phyloP scores from a whole-genome alignment of 306 rosid species.

The Inga leiocalycina region DNA sequence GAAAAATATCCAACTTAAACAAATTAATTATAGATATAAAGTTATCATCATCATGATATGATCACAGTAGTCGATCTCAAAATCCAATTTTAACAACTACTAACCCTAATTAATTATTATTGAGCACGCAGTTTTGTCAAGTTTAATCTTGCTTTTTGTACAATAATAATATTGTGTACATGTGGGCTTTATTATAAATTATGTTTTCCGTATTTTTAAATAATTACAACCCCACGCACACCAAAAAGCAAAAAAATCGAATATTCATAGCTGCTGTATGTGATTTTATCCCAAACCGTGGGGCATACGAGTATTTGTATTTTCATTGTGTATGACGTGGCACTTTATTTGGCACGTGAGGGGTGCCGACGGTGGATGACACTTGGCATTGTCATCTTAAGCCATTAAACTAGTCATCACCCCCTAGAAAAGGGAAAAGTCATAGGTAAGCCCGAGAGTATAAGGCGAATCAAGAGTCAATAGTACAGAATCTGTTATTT shows the following conservation, averaged over 20 bases:
- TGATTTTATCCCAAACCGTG: constrained; percentile 32
- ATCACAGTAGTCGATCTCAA: neutral
- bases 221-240: neutral
- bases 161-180: neutral
- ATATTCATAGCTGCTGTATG: constrained; percentile 4
- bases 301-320: constrained; percentile 4
- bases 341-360: constrained; percentile 20
- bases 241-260: constrained; percentile 32
- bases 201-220: neutral
- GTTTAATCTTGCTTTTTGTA: neutral
- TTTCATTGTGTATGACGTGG: constrained; percentile 27
- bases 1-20: neutral
- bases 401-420: neutral
- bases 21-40: neutral
- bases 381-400: neutral
- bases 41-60: neutral
- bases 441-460: neutral
- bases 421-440: neutral
- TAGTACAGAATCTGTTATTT: too few relatives aligned
- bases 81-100: neutral
- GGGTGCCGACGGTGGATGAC: neutral
- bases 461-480: neutral
- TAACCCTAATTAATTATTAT: neutral
- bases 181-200: neutral
- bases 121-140: neutral